Evolutionary conservation across 2,329 filamentous ascomycete species (phyloP).

Genomic region (Calonectria naviculata): DNA sequence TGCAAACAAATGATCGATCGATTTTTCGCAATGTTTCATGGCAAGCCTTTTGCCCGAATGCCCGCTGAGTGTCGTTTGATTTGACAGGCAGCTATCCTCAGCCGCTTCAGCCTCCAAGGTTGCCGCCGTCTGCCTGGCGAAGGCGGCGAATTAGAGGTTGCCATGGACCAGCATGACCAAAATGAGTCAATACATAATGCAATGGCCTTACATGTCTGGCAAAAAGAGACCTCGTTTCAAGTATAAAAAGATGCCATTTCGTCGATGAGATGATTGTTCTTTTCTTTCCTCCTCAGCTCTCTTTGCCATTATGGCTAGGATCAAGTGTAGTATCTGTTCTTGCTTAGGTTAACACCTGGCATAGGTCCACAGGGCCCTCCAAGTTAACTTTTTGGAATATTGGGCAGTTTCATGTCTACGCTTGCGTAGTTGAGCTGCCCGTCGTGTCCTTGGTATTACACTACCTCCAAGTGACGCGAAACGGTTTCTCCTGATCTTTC

Average conservation of each 20-base stretch:
- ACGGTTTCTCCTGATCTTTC: constrained; percentile 21
- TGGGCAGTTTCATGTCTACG: constrained; percentile 20
- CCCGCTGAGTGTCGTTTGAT: not conserved
- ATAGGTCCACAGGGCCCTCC: constrained; percentile 17
- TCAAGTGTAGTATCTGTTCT: constrained; percentile 44
- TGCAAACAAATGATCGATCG: not conserved
- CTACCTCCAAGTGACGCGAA: constrained; percentile 38
- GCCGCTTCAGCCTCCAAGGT: not conserved
- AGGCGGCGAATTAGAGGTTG: not conserved
- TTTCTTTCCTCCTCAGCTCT: constrained; percentile 30
- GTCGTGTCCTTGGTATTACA: constrained; percentile 42
- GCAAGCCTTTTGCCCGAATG: too few species aligned
- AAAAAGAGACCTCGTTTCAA: not conserved
- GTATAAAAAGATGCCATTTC: constrained; percentile 22
- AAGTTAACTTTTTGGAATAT: constrained; percentile 19
- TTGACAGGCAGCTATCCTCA: not conserved
- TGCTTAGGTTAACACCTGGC: constrained; percentile 38
- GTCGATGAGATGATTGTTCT: not conserved
- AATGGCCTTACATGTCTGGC: not conserved
- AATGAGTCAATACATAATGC: not conserved
- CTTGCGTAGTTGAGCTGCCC: constrained; percentile 30
- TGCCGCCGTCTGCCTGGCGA: not conserved
- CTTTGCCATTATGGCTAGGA: constrained; percentile 38
- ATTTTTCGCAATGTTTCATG: not conserved
- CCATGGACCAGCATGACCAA: not conserved